Evolutionary conservation across 768 basidiomycete genomes (phyloP).

Genomic region (Astraeus odoratus): DNA sequence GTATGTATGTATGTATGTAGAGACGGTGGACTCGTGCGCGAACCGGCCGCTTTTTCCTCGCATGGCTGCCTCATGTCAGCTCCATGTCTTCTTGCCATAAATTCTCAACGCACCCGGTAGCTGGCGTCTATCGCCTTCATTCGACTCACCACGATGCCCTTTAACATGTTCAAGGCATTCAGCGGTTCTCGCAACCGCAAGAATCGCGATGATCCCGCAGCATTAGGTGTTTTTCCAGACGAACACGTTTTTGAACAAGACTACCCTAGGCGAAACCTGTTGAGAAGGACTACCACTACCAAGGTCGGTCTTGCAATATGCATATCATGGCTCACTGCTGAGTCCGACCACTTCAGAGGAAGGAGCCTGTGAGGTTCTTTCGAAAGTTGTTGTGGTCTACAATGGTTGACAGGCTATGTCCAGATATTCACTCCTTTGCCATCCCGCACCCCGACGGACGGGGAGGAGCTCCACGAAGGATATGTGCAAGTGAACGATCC

Average conservation of each 20-base stretch:
- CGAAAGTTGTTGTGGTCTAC: background rate
- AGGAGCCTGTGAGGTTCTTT: conserved; percentile 22
- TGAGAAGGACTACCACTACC: conserved; percentile 22
- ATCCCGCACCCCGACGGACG: conserved; percentile 27
- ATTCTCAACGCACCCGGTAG: conserved; percentile 12
- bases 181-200: conserved; percentile 23
- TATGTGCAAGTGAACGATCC: conserved; percentile 27
- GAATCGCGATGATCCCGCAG: conserved; percentile 19
- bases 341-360: conserved; percentile 19
- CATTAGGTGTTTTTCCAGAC: conserved; percentile 21
- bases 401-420: conserved; percentile 6
- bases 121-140: conserved; percentile 11
- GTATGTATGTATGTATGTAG: too few species aligned
- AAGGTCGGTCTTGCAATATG: conserved; percentile 16
- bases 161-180: conserved; percentile 32
- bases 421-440: conserved; percentile 28
- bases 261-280: conserved; percentile 17
- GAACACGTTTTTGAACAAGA: conserved; percentile 21
- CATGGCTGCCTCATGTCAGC: conserved; percentile 21
- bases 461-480: conserved; percentile 26
- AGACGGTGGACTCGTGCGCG: too few species aligned
- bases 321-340: conserved; percentile 2
- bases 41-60: background rate
- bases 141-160: conserved; percentile 26
- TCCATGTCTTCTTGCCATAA: conserved; percentile 19